Evolutionary conservation across 306 rosid genomes (phyloP).

Genomic region (Hippophae rhamnoides): DNA sequence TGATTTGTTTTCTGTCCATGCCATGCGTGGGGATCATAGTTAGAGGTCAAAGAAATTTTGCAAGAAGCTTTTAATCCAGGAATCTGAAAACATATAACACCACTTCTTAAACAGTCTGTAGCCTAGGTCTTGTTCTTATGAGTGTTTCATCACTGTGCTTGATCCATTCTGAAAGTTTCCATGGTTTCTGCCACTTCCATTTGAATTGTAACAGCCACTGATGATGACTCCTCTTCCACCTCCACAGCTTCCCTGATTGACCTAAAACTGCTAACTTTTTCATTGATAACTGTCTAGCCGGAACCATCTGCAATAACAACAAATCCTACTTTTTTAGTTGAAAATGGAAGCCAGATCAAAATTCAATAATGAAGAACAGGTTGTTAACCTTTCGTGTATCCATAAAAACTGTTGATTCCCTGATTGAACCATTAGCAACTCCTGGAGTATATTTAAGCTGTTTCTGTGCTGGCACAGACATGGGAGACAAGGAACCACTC

Average conservation of each 20-base stretch:
- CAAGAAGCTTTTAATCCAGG: slow-evolving; percentile 28
- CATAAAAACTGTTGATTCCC: slow-evolving; percentile 63
- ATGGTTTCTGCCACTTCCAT: slow-evolving; percentile 99
- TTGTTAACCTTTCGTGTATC: slow-evolving; percentile 66
- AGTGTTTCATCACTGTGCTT: slow-evolving; percentile 89
- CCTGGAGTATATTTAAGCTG: slow-evolving; percentile 90
- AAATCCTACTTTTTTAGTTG: slow-evolving; percentile 21
- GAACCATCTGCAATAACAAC: slow-evolving; percentile 66
- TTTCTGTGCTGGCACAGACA: slow-evolving; percentile 72
- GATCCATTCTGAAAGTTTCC: slow-evolving; percentile 94
- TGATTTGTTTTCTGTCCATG: slow-evolving; percentile 24
- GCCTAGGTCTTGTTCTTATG: slow-evolving; percentile 70
- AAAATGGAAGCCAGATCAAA: slow-evolving; percentile 17
- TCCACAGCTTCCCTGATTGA: slow-evolving; percentile 89
- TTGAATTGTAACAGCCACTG: slow-evolving; percentile 91
- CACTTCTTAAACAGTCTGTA: slow-evolving; percentile 46
- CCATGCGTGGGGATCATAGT: slow-evolving; percentile 25
- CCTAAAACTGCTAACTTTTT: slow-evolving; percentile 75
- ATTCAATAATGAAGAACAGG: slow-evolving; percentile 14
- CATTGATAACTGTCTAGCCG: slow-evolving; percentile 68
- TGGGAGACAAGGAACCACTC: slow-evolving; percentile 59
- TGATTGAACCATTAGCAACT: slow-evolving; percentile 55
- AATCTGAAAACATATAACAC: slow-evolving; percentile 18
- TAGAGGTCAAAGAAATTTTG: slow-evolving; percentile 31
- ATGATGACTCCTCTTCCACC: slow-evolving; percentile 99